Base-by-base conservation (phyloP, 805 yeast genomes). In the Saccharomycopsis amapae region DNA sequence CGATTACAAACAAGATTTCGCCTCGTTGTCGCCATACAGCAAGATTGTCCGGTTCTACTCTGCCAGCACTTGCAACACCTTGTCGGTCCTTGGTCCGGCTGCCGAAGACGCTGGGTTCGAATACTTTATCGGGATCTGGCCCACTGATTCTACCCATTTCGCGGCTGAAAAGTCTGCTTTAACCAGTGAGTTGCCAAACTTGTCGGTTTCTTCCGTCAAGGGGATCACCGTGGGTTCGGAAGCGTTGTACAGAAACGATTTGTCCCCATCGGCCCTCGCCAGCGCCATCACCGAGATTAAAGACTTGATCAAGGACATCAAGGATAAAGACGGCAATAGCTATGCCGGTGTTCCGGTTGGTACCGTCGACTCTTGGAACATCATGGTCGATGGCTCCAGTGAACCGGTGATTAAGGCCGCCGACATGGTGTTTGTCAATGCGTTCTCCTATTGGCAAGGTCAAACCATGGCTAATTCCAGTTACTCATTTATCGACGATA, bases 361-460 rank as follows among this genome's bases (percentile, higher is more conserved):
- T 54, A 80, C 89, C 48, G 97, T 87, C 54, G 97, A 90, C 67
- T 88, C 97, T 2, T 90, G 97, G 97, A 85, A 90, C 65, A 73
- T 85, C 52, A 65, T 85, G 52, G 96, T 88, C 55, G 95, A 86
- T 59, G 93, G 83, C 58, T 78, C 72, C 55, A 71, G 81, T 54
- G 57, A 67, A 42, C 76, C 82, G 22, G 95, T 84, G 46, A 80
- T 90, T 61, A 58, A 77, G 63, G 89, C 87, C 43, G 71, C 94
- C 40, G 97, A 90, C 64, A 71, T 86, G 58, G 79, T 88, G 51
- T 84, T 81, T 64, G 95, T 96, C 60, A 90, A 90, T 63, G 97
- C 96, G 42, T 90, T 90, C 76, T 85, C 97, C 6, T 90, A 89
- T 81, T 90, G 97, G 97, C 97, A 90, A 72, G 97, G 97, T 37